Evolutionary conservation across 2,329 filamentous ascomycete species (phyloP).

Genomic region (Talaromyces sp.): DNA sequence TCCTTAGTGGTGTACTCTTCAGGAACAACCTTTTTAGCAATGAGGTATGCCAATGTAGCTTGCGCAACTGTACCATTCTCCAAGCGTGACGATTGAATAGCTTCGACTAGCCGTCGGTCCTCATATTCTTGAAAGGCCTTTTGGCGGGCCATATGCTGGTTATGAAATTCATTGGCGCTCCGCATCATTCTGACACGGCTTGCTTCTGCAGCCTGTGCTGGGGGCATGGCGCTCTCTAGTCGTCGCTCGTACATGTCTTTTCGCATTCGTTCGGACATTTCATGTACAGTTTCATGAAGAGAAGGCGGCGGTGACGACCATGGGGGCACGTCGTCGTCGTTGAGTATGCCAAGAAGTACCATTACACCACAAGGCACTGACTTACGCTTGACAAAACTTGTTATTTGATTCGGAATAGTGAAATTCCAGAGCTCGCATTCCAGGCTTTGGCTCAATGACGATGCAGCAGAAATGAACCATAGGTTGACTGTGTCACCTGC

Average conservation of each 20-base stretch:
- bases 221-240: constrained; percentile 27
- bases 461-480: constrained; percentile 29
- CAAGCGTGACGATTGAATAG: constrained; percentile 26
- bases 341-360: constrained; percentile 27
- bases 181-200: constrained; percentile 22
- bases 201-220: constrained; percentile 26
- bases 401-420: constrained; percentile 23
- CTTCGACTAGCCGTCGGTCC: constrained; percentile 25
- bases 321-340: constrained; percentile 25
- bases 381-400: constrained; percentile 24
- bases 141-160: constrained; percentile 21
- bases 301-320: constrained; percentile 22
- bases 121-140: constrained; percentile 22
- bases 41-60: constrained; percentile 26
- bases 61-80: constrained; percentile 25
- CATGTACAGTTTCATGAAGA: constrained; percentile 17
- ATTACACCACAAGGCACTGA: constrained; percentile 29
- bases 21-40: constrained; percentile 24
- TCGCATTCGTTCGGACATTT: constrained; percentile 21
- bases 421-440: constrained; percentile 25
- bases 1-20: constrained; percentile 23
- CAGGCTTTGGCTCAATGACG: constrained; percentile 22
- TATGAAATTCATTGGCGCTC: constrained; percentile 19
- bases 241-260: constrained; percentile 20
- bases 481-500: constrained; percentile 20